Conservation (phyloP, 495 filamentous ascomycete genomes). For the Hypoxylon lienhwacheense region DNA sequence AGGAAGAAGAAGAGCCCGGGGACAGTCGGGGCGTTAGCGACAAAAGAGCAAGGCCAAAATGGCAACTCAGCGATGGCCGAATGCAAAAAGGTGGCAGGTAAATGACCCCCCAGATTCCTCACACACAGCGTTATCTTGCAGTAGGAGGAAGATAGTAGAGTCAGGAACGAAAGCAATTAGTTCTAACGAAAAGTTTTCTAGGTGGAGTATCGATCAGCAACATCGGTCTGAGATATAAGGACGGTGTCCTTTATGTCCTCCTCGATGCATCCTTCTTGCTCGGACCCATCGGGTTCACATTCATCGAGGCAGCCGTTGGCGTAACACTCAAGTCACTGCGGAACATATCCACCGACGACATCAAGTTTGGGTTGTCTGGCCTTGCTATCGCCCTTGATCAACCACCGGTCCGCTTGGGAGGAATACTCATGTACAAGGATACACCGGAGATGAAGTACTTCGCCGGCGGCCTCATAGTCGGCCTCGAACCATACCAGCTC, state of each 20-base stretch:
- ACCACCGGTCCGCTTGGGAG: constrained; percentile 45
- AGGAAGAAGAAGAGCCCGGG: too few relatives aligned
- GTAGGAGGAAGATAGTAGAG: too few relatives aligned
- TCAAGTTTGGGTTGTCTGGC: constrained; percentile 41
- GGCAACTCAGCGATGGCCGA: too few relatives aligned
- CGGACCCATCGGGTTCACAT: constrained; percentile 43
- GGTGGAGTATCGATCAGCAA: constrained; percentile 37
- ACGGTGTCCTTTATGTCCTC: constrained; percentile 34
- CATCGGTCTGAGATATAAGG: constrained; percentile 43
- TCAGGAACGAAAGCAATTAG: constrained; percentile 40
- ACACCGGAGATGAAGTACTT: constrained; percentile 33
- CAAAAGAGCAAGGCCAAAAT: too few relatives aligned
- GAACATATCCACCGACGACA: constrained; percentile 22
- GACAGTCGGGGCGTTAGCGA: too few relatives aligned
- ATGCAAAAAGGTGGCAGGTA: too few relatives aligned
- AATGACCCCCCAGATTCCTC: too few relatives aligned
- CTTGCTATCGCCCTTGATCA: constrained; percentile 42
- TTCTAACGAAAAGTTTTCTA: too few relatives aligned
- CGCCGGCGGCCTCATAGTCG: constrained; percentile 44
- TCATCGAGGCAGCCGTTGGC: constrained; percentile 44
- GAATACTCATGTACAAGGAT: constrained; percentile 41
- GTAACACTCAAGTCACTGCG: constrained; percentile 13
- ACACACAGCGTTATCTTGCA: too few relatives aligned
- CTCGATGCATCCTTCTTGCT: constrained; percentile 45
- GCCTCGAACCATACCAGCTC: constrained; percentile 43